Evolutionary conservation across 129 eudicot species (phyloP).

Genomic region (Rutidosis leptorrhynchoides): DNA sequence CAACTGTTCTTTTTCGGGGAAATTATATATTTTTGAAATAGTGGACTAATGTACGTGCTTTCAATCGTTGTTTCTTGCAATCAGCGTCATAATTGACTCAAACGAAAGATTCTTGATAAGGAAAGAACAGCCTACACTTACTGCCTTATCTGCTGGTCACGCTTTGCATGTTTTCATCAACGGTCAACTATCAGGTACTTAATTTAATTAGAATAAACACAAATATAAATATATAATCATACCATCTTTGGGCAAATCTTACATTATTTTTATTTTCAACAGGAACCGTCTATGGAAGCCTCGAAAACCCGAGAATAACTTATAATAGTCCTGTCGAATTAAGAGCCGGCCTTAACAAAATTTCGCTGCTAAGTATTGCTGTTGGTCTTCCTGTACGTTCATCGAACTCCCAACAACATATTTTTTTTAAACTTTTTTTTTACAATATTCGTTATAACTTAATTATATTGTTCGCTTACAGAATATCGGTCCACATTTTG

Average conservation of each 20-base stretch:
- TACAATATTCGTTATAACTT: not conserved
- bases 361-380: constrained; percentile 85
- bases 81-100: constrained; percentile 68
- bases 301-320: constrained; percentile 71
- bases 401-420: constrained; percentile 69
- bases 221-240: not conserved
- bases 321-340: constrained; percentile 55
- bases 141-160: constrained; percentile 86
- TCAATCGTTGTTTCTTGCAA: not conserved
- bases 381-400: constrained; percentile 94
- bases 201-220: not conserved
- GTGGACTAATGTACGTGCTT: not conserved
- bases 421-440: constrained; percentile 6
- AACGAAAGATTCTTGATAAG: constrained; percentile 67
- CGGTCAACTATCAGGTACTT: constrained; percentile 69
- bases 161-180: constrained; percentile 93
- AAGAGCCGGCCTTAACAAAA: constrained; percentile 42
- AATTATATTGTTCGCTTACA: constrained; percentile 20
- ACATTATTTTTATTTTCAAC: constrained; percentile 18
- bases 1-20: too few relatives aligned
- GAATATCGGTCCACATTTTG: constrained; percentile 95
- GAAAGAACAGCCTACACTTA: constrained; percentile 70
- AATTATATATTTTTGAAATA: too few relatives aligned
- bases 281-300: constrained; percentile 93
- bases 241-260: not conserved